Evolutionary conservation across 2,329 filamentous ascomycete genomes (phyloP).

Genomic region (Cucurbitaria berberidis): DNA sequence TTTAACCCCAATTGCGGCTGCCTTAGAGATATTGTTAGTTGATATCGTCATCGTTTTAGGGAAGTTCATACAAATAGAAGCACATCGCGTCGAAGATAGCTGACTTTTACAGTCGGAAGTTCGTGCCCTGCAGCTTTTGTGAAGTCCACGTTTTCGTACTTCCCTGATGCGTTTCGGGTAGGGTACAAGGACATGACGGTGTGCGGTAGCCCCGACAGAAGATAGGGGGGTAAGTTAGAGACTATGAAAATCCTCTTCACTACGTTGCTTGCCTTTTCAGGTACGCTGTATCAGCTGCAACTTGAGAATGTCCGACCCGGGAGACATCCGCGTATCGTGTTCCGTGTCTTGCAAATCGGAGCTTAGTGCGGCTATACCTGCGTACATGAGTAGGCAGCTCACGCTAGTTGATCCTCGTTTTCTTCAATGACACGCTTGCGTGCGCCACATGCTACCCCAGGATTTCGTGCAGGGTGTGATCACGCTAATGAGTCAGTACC

Average conservation of each 20-base stretch:
- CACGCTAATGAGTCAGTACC: background rate
- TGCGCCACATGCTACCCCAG: background rate
- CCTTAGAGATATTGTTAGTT: constrained; percentile 23
- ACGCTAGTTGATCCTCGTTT: background rate
- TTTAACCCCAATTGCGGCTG: constrained; percentile 50
- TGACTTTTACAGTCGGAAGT: constrained; percentile 49
- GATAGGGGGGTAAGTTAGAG: background rate
- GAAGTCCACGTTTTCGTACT: constrained; percentile 54
- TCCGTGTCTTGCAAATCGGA: background rate
- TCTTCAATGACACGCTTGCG: background rate
- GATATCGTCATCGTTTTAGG: background rate
- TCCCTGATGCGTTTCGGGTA: constrained; percentile 24
- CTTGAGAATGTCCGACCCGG: background rate
- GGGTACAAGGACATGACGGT: background rate
- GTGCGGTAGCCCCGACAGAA: background rate
- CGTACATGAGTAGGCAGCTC: background rate
- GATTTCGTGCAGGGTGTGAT: background rate
- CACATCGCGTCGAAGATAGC: constrained; percentile 54
- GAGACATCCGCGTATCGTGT: background rate
- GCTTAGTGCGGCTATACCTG: background rate
- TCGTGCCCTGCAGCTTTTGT: constrained; percentile 48
- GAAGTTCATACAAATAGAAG: constrained; percentile 47
- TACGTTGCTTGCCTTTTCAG: background rate
- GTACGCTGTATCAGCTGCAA: background rate
- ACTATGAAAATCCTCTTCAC: background rate